A percentile compares a stretch with the other conserved stretches of the same genome.
phyloP scores from a whole-genome alignment of 2,329 filamentous ascomycete species.

The Nemania diffusa region DNA sequence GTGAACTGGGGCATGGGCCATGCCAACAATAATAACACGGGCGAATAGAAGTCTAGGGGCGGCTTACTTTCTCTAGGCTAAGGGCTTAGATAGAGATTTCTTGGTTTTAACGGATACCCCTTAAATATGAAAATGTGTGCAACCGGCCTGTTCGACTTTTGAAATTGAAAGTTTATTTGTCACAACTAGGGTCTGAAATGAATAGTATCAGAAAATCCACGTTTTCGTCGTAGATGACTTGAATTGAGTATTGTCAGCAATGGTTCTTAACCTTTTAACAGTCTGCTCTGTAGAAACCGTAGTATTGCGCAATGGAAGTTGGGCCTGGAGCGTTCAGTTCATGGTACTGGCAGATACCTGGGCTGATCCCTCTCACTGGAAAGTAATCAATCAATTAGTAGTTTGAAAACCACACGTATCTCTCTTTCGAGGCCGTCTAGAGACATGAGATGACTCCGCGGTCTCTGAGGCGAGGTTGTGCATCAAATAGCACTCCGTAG shows the following conservation, averaged over 20 bases:
- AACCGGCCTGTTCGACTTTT: not conserved
- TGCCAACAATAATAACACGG: constrained; percentile 45
- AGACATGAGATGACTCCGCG: too few relatives aligned
- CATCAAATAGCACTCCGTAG: too few relatives aligned
- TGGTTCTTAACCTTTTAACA: not conserved
- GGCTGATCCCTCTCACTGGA: too few relatives aligned
- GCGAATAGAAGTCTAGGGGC: constrained; percentile 4
- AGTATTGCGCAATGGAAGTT: not conserved
- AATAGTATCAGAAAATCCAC: not conserved
- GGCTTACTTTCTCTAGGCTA: not conserved
- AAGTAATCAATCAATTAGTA: not conserved
- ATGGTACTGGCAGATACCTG: too few relatives aligned
- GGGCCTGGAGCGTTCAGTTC: not conserved
- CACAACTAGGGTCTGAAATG: not conserved
- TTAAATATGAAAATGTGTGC: not conserved
- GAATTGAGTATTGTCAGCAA: not conserved
- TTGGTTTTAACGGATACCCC: constrained; percentile 20
- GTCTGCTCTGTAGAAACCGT: not conserved
- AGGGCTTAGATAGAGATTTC: not conserved
- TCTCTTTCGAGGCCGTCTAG: not conserved
- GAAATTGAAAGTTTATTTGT: not conserved
- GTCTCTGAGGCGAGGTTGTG: too few relatives aligned
- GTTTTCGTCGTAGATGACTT: not conserved
- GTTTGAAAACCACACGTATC: not conserved
- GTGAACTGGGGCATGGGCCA: constrained; percentile 75